Evolutionary conservation across 116 monocot genomes (phyloP).

Genomic region (Trichopus zeylanicus): DNA sequence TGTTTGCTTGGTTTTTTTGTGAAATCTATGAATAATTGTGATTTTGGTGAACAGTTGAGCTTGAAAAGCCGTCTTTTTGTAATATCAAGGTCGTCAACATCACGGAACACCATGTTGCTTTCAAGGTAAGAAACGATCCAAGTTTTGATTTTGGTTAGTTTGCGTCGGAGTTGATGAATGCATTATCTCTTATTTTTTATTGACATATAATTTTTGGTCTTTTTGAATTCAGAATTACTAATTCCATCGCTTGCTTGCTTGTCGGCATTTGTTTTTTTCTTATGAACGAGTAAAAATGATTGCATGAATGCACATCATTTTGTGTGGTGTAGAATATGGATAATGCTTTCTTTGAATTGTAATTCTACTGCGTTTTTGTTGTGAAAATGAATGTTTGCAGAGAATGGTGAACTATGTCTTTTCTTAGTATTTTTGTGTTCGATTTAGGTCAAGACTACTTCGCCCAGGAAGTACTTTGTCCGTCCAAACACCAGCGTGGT

Average conservation of each 20-base stretch:
- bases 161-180: not conserved
- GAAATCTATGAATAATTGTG: not conserved
- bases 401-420: not conserved
- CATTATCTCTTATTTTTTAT: not conserved
- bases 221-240: no score
- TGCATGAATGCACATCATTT: no score
- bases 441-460: constrained; percentile 84
- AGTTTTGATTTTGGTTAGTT: not conserved
- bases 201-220: not conserved
- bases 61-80: constrained; percentile 62
- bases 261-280: no score
- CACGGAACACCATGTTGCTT: constrained; percentile 86
- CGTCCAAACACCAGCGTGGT: constrained; percentile 78
- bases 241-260: no score
- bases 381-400: not conserved
- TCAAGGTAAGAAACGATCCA: constrained; percentile 49
- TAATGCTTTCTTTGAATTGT: not conserved
- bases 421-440: not conserved
- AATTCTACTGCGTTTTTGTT: not conserved
- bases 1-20: not conserved
- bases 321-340: no score
- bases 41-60: constrained; percentile 52
- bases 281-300: no score
- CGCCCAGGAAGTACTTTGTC: constrained; percentile 91
- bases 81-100: constrained; percentile 88